Conservation (phyloP, 2,329 filamentous ascomycete genomes). For the Endoconidiophora laricicola region DNA sequence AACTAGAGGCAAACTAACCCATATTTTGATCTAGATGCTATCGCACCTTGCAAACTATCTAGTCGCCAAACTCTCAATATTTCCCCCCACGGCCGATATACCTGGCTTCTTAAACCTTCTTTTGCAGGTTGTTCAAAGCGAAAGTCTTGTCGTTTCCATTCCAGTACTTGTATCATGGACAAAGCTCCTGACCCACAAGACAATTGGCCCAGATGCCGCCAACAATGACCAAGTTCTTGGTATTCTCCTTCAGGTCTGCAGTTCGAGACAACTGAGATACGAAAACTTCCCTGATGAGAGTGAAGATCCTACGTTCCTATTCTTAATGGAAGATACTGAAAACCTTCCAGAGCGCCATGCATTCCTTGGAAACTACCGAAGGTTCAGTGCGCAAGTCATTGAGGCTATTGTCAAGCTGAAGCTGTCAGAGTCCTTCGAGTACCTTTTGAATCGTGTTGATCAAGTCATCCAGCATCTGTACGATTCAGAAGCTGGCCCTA, state of each 20-base stretch:
- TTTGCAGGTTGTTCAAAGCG: slow-evolving; percentile 61
- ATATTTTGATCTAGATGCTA: slow-evolving; percentile 42
- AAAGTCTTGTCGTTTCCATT: slow-evolving; percentile 84
- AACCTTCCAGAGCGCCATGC: slow-evolving; percentile 86
- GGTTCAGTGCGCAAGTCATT: slow-evolving; percentile 77
- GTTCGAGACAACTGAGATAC: slow-evolving; percentile 68
- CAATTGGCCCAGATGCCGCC: slow-evolving; percentile 48
- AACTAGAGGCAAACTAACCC: not conserved
- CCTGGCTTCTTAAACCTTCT: slow-evolving; percentile 65
- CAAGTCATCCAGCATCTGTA: slow-evolving; percentile 60
- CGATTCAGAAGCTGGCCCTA: slow-evolving; percentile 48
- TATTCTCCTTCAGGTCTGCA: slow-evolving; percentile 66
- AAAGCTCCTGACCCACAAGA: slow-evolving; percentile 55
- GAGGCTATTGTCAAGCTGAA: slow-evolving; percentile 72
- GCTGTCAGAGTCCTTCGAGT: slow-evolving; percentile 67
- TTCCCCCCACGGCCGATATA: slow-evolving; percentile 49
- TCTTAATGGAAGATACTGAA: slow-evolving; percentile 86
- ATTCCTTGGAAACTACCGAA: slow-evolving; percentile 86
- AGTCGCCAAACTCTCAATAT: slow-evolving; percentile 53
- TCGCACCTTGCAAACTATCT: slow-evolving; percentile 74
- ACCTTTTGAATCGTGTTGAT: slow-evolving; percentile 71
- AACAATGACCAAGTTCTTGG: slow-evolving; percentile 47
- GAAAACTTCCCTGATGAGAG: slow-evolving; percentile 73
- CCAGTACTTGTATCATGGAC: slow-evolving; percentile 84
- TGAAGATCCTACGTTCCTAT: slow-evolving; percentile 61